phyloP scores from a whole-genome alignment of 2,329 filamentous ascomycete species.

The Hyphodiscus sp. region DNA sequence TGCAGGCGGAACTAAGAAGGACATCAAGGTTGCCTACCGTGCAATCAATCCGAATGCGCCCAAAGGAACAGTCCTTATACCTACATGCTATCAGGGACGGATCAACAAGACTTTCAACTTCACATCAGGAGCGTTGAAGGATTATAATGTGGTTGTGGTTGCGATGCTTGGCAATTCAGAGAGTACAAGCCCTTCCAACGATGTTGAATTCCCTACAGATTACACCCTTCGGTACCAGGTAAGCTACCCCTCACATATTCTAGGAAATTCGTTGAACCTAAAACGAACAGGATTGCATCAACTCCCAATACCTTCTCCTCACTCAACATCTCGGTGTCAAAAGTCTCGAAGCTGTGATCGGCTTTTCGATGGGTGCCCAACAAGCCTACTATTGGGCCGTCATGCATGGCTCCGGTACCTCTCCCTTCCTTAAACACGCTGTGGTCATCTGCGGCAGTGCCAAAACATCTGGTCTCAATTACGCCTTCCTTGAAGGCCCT shows the following conservation, averaged over 20 bases:
- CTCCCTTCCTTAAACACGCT: neutral
- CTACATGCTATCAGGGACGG: slow-evolving; percentile 29
- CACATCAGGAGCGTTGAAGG: slow-evolving; percentile 35
- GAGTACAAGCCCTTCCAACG: slow-evolving; percentile 39
- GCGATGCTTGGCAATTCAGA: slow-evolving; percentile 43
- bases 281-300: neutral
- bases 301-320: neutral
- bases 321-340: neutral
- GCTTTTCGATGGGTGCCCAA: neutral
- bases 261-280: too few species aligned
- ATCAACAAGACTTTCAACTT: slow-evolving; percentile 44
- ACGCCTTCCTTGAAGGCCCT: slow-evolving; percentile 15
- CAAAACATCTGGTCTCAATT: neutral
- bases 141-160: slow-evolving; percentile 39
- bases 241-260: too few species aligned
- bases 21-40: neutral
- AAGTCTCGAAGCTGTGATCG: neutral
- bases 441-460: neutral
- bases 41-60: neutral
- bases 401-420: neutral
- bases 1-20: neutral
- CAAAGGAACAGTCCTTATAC: neutral
- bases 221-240: too few species aligned
- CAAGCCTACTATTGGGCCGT: neutral
- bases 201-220: neutral